A percentile compares a stretch with the other conserved stretches of the same genome.
Conservation (phyloP, 306 rosid species). For the Alnus rubra region DNA sequence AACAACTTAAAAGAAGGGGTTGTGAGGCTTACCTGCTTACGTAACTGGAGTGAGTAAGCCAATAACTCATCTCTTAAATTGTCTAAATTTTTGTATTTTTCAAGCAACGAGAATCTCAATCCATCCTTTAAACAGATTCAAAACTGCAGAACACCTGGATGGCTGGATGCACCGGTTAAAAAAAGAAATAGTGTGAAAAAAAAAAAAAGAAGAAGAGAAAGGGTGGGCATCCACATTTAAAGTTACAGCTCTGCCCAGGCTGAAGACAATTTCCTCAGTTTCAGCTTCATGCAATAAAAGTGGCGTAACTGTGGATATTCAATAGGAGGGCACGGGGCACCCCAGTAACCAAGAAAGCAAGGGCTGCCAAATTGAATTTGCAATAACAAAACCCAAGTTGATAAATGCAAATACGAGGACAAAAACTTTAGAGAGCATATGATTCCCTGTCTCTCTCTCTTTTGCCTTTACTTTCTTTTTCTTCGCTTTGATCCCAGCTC, state of each 20-base stretch:
- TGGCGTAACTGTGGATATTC: not conserved
- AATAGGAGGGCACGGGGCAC: not conserved
- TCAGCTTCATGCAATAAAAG: not conserved
- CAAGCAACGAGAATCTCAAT: not conserved
- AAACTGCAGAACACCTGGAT: not conserved
- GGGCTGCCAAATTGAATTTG: slow-evolving; percentile 5
- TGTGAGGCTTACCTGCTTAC: too few species aligned
- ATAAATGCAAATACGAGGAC: slow-evolving; percentile 20
- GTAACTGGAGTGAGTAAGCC: too few species aligned
- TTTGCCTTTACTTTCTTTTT: slow-evolving; percentile 24
- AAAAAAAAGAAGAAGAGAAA: not conserved
- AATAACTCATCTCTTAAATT: too few species aligned
- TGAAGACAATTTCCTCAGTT: not conserved
- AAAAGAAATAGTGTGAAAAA: not conserved
- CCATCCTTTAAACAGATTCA: not conserved
- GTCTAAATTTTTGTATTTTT: too few species aligned
- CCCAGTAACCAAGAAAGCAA: slow-evolving; percentile 19
- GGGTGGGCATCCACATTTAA: not conserved
- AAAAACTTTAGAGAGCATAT: slow-evolving; percentile 22
- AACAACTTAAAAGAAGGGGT: too few species aligned
- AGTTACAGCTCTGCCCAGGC: not conserved
- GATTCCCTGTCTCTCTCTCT: slow-evolving; percentile 36
- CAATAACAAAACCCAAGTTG: slow-evolving; percentile 14
- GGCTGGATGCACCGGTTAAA: not conserved
- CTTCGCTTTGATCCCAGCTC: slow-evolving; percentile 13